phyloP scores from a whole-genome alignment of 2,329 filamentous ascomycete species.

The Paracorniculantispora psalliotae region DNA sequence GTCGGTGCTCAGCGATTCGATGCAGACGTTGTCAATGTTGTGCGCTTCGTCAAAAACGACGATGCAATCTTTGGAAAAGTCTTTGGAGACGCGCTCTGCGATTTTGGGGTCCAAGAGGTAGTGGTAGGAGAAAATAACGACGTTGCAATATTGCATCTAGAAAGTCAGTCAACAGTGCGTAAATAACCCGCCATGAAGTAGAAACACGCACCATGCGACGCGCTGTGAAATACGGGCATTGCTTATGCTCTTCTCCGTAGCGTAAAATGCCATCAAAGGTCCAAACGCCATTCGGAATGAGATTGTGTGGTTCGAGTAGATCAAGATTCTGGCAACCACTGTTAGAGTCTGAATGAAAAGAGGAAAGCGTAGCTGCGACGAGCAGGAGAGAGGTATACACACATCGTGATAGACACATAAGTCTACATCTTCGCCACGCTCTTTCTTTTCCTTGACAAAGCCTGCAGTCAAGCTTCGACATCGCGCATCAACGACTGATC shows the following conservation, averaged over 20 bases:
- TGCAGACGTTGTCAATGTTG: slow-evolving; percentile 99
- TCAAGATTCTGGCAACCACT: slow-evolving; percentile 69
- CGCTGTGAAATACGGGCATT: slow-evolving; percentile 96
- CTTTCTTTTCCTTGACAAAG: slow-evolving; percentile 97
- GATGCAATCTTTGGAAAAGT: slow-evolving; percentile 96
- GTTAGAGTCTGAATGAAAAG: slow-evolving; percentile 13
- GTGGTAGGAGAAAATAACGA: slow-evolving; percentile 99
- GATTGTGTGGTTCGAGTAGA: slow-evolving; percentile 86
- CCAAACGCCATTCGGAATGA: slow-evolving; percentile 93
- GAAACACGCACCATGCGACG: slow-evolving; percentile 74
- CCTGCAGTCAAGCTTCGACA: slow-evolving; percentile 93
- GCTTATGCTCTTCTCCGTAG: slow-evolving; percentile 93
- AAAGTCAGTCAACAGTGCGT: background rate
- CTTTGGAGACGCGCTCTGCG: slow-evolving; percentile 88
- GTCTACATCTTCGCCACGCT: slow-evolving; percentile 88
- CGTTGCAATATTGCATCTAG: slow-evolving; percentile 97
- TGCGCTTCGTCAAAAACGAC: slow-evolving; percentile 98
- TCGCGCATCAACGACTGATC: slow-evolving; percentile 86
- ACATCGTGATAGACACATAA: slow-evolving; percentile 94
- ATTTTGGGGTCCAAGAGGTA: slow-evolving; percentile 98
- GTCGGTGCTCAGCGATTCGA: slow-evolving; percentile 94
- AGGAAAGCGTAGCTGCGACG: background rate
- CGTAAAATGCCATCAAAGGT: slow-evolving; percentile 83
- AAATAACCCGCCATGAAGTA: background rate
- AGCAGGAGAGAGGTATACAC: slow-evolving; percentile 22